A percentile compares a stretch with the other conserved stretches of the same genome.
phyloP scores from a whole-genome alignment of 495 filamentous ascomycete genomes.

The Neurospora sp. region DNA sequence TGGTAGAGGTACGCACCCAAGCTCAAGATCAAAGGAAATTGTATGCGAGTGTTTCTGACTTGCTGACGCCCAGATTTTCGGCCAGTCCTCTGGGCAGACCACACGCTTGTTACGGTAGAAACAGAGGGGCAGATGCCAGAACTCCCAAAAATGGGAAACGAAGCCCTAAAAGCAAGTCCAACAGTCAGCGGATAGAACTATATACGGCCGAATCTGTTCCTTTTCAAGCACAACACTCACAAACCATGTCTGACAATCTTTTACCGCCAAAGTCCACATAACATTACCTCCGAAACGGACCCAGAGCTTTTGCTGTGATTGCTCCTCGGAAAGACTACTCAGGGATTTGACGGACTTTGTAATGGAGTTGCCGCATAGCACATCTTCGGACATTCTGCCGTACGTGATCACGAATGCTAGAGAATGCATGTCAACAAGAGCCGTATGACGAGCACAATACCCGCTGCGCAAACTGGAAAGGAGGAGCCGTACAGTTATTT shows the following conservation, averaged over 20 bases:
- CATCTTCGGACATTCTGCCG: conserved; percentile 11
- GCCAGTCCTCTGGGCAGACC: conserved; percentile 19
- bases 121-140: conserved; percentile 18
- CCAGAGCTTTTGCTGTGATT: neutral
- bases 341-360: neutral
- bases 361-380: conserved; percentile 9
- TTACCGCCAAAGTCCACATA: conserved; percentile 13
- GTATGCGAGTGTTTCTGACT: neutral
- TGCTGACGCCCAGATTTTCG: conserved; percentile 10
- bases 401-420: conserved; percentile 21
- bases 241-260: conserved; percentile 29
- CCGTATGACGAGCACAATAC: neutral
- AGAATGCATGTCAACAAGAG: neutral
- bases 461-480: neutral
- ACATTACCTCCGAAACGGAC: conserved; percentile 1
- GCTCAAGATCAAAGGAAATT: neutral
- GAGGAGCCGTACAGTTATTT: conserved; percentile 19
- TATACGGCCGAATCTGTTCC: too few species aligned
- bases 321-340: neutral
- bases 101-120: conserved; percentile 13
- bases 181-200: neutral
- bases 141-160: conserved; percentile 26
- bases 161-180: conserved; percentile 12
- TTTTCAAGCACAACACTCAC: conserved; percentile 11
- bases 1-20: neutral